phyloP scores from a whole-genome alignment of 2,329 filamentous ascomycete genomes.

The Aureobasidium sp. region DNA sequence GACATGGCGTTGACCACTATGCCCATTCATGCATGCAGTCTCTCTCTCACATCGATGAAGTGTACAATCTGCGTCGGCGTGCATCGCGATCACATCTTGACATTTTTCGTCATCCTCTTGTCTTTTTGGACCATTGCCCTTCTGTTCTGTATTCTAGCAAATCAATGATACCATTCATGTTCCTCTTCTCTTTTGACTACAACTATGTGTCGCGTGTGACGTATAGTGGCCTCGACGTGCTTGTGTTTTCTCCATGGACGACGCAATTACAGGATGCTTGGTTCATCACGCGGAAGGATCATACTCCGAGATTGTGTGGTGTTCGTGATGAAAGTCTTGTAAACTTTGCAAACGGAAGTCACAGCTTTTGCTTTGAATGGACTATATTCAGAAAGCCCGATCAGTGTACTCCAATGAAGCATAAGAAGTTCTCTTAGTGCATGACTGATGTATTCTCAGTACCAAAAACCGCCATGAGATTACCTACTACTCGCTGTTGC shows the following conservation, averaged over 20 bases:
- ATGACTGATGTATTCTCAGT: too few relatives aligned
- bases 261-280: too few relatives aligned
- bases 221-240: too few relatives aligned
- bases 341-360: too few relatives aligned
- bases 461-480: too few relatives aligned
- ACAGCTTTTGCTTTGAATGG: too few relatives aligned
- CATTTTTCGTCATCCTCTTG: background rate
- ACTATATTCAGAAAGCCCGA: too few relatives aligned
- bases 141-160: background rate
- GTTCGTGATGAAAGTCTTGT: too few relatives aligned
- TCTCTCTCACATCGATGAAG: background rate
- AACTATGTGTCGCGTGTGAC: background rate
- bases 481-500: background rate
- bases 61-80: background rate
- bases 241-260: background rate
- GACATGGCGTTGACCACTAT: background rate
- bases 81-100: background rate
- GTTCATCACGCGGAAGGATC: too few relatives aligned
- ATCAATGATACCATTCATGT: background rate
- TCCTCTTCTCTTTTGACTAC: background rate
- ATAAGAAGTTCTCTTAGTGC: too few relatives aligned
- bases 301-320: too few relatives aligned
- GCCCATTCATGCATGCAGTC: background rate
- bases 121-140: background rate
- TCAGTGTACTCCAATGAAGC: too few relatives aligned